A percentile compares a stretch with the other conserved stretches of the same genome.
Conservation (phyloP, 371 early-diverging fungal species). For the Coemansia sp. region DNA sequence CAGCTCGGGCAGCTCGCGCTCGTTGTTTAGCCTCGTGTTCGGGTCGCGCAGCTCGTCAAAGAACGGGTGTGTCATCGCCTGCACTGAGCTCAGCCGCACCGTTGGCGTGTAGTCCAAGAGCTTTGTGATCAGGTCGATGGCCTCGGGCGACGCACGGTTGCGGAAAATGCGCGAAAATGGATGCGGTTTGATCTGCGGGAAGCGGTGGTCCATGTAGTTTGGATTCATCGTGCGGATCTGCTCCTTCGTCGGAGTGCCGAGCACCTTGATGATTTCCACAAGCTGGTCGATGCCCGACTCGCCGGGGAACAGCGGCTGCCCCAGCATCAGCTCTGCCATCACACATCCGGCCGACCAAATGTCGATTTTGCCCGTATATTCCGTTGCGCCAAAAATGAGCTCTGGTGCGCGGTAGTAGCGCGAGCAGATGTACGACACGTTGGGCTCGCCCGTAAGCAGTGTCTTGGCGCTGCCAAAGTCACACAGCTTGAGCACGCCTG, state of each 20-base stretch:
- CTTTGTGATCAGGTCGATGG: slow-evolving; percentile 83
- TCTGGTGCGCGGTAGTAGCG: slow-evolving; percentile 99
- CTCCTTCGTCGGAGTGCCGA: slow-evolving; percentile 97
- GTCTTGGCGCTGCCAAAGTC: slow-evolving; percentile 99
- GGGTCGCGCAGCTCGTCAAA: slow-evolving; percentile 94
- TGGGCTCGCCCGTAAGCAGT: slow-evolving; percentile 88
- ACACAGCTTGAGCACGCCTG: slow-evolving; percentile 93
- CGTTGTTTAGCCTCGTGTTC: slow-evolving; percentile 74
- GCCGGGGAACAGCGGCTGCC: slow-evolving; percentile 97
- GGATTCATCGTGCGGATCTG: slow-evolving; percentile 94
- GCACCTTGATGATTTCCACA: slow-evolving; percentile 98
- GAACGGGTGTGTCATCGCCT: slow-evolving; percentile 93
- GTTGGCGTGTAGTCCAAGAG: slow-evolving; percentile 94
- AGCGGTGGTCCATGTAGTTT: slow-evolving; percentile 95
- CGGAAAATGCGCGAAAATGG: slow-evolving; percentile 83
- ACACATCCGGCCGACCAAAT: slow-evolving; percentile 99
- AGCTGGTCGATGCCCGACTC: slow-evolving; percentile 99
- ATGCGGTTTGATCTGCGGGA: slow-evolving; percentile 95
- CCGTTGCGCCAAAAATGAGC: slow-evolving; percentile 94
- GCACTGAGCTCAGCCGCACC: slow-evolving; percentile 85
- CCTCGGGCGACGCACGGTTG: slow-evolving; percentile 77
- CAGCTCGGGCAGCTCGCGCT: slow-evolving; percentile 79
- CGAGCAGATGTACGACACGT: slow-evolving; percentile 98
- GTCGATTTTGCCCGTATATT: slow-evolving; percentile 92
- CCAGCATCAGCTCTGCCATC: slow-evolving; percentile 97